These are phyloP conservation scores for Rhynchospora breviuscula DNA, from an alignment of 176 grass and related monocot genomes.

Conservation along the genomic window DNA sequence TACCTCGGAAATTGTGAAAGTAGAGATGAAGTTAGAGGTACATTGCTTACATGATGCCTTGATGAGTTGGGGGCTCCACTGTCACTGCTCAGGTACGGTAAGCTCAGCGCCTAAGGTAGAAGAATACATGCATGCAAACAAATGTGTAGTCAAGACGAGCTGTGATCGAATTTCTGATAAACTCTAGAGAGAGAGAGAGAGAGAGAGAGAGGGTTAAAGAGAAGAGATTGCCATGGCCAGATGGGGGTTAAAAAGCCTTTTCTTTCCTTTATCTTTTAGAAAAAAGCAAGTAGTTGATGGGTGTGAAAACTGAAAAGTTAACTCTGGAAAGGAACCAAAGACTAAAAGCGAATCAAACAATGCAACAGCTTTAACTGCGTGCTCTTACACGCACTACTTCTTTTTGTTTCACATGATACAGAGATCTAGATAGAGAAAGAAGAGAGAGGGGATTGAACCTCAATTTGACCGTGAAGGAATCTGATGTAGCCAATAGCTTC, in stretches of 20 bases:
- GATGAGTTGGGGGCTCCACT: slow-evolving; percentile 28
- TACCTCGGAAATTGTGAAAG: background rate
- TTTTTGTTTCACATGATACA: slow-evolving; percentile 21
- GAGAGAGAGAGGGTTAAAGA: background rate
- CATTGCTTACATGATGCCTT: slow-evolving; percentile 15
- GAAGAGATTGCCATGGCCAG: background rate
- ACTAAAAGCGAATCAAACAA: slow-evolving; percentile 23
- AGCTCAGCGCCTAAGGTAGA: slow-evolving; percentile 74
- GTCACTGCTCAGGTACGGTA: slow-evolving; percentile 51
- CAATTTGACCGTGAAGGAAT: slow-evolving; percentile 99
- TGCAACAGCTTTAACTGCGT: slow-evolving; percentile 15
- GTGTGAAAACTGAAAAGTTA: slow-evolving; percentile 18
- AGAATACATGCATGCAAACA: background rate
- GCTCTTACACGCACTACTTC: slow-evolving; percentile 17
- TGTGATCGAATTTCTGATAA: background rate
- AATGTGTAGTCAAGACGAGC: background rate
- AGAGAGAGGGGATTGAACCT: slow-evolving; percentile 42
- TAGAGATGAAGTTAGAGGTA: slow-evolving; percentile 15
- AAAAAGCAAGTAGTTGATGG: background rate
- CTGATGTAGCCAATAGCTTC: slow-evolving; percentile 99
- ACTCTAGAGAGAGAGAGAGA: background rate
- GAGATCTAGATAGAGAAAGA: slow-evolving; percentile 22
- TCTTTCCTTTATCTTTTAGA: background rate
- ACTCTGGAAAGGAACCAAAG: slow-evolving; percentile 20
- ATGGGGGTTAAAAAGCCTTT: slow-evolving; percentile 12